Evolutionary conservation across 495 filamentous ascomycete species (phyloP).

Genomic region (Aspergillus avenaceus): DNA sequence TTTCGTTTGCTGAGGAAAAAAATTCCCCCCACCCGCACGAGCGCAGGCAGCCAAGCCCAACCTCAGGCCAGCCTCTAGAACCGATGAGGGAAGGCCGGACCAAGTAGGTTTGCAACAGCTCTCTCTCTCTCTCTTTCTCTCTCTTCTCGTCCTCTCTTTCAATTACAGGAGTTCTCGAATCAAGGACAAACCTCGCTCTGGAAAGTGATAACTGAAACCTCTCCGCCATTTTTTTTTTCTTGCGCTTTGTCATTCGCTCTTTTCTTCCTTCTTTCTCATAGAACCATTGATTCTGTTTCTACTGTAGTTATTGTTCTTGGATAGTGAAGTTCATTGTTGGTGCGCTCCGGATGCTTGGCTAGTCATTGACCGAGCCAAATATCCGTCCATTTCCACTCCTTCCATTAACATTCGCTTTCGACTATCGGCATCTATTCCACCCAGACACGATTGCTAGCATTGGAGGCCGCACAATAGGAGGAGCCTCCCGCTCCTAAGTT

Average conservation of each 20-base stretch:
- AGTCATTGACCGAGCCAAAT: slow-evolving; percentile 7
- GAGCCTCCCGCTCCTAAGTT: slow-evolving; percentile 41
- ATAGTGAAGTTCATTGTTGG: slow-evolving; percentile 11
- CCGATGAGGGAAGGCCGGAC: slow-evolving; percentile 6
- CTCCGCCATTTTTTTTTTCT: slow-evolving; percentile 1
- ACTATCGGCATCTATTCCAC: slow-evolving; percentile 1
- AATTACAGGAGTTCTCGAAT: slow-evolving; percentile 13
- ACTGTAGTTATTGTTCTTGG: slow-evolving; percentile 3
- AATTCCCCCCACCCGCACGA: slow-evolving; percentile 20
- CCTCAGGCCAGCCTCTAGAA: slow-evolving; percentile 12
- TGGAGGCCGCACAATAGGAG: slow-evolving; percentile 35
- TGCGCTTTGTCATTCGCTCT: slow-evolving; percentile 12
- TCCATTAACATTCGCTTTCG: slow-evolving; percentile 2
- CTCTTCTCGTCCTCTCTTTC: slow-evolving; percentile 7
- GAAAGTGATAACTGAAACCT: no score
- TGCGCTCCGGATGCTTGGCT: slow-evolving; percentile 18
- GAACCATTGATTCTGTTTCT: slow-evolving; percentile 7
- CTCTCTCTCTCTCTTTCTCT: slow-evolving; percentile 9
- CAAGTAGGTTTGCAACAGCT: slow-evolving; percentile 7
- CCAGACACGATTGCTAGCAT: slow-evolving; percentile 23
- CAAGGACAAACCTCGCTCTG: slow-evolving; percentile 1
- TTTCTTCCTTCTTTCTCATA: slow-evolving; percentile 8
- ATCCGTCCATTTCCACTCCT: slow-evolving; percentile 6
- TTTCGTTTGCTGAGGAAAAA: slow-evolving; percentile 14
- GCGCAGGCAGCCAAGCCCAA: slow-evolving; percentile 8